These are phyloP conservation scores for Terfezia claveryi DNA, from an alignment of 495 filamentous ascomycete genomes.

Conservation along the genomic window DNA sequence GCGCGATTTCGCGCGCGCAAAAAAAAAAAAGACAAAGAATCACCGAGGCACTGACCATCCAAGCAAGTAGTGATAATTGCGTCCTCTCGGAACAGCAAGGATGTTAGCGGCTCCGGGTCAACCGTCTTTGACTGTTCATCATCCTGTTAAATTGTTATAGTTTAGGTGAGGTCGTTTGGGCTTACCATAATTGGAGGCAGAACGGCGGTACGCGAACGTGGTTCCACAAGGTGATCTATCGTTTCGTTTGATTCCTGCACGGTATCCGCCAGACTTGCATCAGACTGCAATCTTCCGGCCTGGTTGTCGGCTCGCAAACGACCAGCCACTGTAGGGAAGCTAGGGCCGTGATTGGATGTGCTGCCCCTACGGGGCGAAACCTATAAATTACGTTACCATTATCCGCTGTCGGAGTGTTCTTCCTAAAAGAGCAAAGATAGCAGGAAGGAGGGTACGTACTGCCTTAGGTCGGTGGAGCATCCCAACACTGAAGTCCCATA, in stretches of 20 bases:
- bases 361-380: constrained; percentile 37
- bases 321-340: constrained; percentile 11
- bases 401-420: neutral
- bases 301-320: constrained; percentile 12
- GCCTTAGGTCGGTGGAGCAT: constrained; percentile 82
- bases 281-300: constrained; percentile 38
- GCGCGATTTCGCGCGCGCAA: neutral
- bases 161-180: neutral
- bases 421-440: constrained; percentile 1
- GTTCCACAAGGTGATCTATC: constrained; percentile 57
- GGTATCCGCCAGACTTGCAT: constrained; percentile 35
- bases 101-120: constrained; percentile 67
- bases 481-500: constrained; percentile 95
- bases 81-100: constrained; percentile 78
- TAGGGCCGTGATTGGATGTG: constrained; percentile 30
- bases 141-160: constrained; percentile 2
- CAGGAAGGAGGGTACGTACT: constrained; percentile 25
- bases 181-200: constrained; percentile 81
- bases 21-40: constrained; percentile 1
- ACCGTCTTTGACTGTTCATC: constrained; percentile 48
- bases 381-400: neutral
- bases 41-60: constrained; percentile 34
- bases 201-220: constrained; percentile 55
- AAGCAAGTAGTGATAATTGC: constrained; percentile 80
- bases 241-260: constrained; percentile 24